Evolutionary conservation across 2,329 filamentous ascomycete species (phyloP), one percentile per base, ranked within the genome.

Genomic region (Colletotrichum camelliae): DNA sequence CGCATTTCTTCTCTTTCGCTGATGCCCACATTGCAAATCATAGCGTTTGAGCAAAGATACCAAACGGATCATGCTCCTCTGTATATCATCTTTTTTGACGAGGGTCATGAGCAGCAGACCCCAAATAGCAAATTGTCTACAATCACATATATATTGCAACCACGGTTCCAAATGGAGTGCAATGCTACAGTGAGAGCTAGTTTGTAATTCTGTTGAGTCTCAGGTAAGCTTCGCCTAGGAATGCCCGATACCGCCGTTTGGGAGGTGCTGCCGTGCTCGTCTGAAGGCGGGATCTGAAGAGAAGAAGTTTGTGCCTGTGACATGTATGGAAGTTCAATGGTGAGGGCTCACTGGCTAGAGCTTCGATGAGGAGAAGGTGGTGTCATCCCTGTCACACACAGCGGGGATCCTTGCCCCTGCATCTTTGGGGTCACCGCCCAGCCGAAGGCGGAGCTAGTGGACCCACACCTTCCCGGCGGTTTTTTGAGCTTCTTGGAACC

Each of bases 401-500:
- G 33, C 73, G 57, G 31, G 57, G 57, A 37, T 48, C 73, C 69
- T 57, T 72, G 72, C 33, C 33, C 37, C 39, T 68, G 70, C 70
- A 74, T 39, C n/a, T 43, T 29, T 21, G 57, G 27, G 52, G 64
- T 55, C 48, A 39, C 48, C 18, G 48, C 58, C 52, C 57, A 70
- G 33, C 29, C 39, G 13, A 13, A 65, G 58, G 67, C 68, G 37
- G 72, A 67, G 13, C 57, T 31, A 29, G 15, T 6, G 21, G 33
- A 9, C 43, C 73, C 73, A 75, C 43, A 52, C 27, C 18, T 24
- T 35, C 16, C 62, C 70, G 57, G 33, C 73, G 55, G 10, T 67
- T 60, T 75, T 58, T 75, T 52, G 65, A 72, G 55, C 68, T 71
- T 75, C 52, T 71, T 75, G 12, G 60, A 55, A 75, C 72, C 61